Evolutionary conservation across 2,329 filamentous ascomycete genomes (phyloP).

Genomic region (Fusarium sp.): DNA sequence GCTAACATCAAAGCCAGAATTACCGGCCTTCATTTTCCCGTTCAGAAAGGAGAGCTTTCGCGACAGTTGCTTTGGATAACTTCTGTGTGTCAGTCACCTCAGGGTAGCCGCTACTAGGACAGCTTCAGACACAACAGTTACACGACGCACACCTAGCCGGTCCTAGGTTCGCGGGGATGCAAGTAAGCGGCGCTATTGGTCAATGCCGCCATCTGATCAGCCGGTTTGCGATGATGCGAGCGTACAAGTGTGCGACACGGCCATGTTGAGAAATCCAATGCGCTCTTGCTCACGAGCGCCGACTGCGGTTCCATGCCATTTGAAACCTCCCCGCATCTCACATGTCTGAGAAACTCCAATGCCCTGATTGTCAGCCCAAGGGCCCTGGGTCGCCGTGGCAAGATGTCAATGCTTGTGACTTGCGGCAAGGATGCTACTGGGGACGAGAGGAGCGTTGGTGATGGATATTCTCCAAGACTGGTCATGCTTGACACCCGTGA

Average conservation of each 20-base stretch:
- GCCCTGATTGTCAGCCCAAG: neutral
- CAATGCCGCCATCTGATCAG: neutral
- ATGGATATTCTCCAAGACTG: neutral
- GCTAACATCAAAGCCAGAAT: neutral
- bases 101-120: conserved; percentile 23
- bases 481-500: conserved; percentile 17
- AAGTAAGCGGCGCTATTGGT: conserved; percentile 27
- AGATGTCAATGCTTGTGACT: neutral
- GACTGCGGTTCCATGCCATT: conserved; percentile 10
- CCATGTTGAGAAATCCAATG: conserved; percentile 11
- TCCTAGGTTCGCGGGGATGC: conserved; percentile 31
- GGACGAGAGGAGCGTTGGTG: neutral
- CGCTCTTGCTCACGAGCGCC: conserved; percentile 1
- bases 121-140: conserved; percentile 2
- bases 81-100: conserved; percentile 13
- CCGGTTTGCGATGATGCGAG: conserved; percentile 4
- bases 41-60: neutral
- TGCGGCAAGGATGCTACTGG: neutral
- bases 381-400: neutral
- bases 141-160: conserved; percentile 12
- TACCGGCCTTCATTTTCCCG: neutral
- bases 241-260: conserved; percentile 10
- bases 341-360: conserved; percentile 10
- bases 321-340: conserved; percentile 33
- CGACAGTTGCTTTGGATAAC: neutral